These are phyloP conservation scores for Collybiopsis luxurians DNA, from an alignment of 768 basidiomycete genomes.

Conservation along the genomic window DNA sequence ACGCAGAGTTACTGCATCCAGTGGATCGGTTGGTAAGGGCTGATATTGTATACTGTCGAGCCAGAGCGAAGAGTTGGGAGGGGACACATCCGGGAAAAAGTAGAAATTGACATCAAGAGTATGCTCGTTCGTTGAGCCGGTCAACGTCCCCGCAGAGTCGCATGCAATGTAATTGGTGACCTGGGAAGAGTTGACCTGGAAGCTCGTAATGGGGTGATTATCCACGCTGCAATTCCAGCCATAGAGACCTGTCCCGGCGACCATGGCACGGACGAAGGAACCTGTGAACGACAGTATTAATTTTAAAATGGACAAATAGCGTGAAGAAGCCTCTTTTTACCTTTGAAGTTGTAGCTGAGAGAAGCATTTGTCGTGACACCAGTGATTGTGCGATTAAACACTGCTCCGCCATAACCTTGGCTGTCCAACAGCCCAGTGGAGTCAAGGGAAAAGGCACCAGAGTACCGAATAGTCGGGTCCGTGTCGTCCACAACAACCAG, in stretches of 20 bases:
- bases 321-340: neutral
- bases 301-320: too few species aligned
- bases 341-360: neutral
- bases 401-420: neutral
- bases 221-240: neutral
- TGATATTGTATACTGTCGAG: neutral
- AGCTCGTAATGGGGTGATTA: neutral
- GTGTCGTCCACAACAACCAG: constrained; percentile 7
- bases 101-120: neutral
- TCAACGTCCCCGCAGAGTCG: neutral
- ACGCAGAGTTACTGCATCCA: neutral
- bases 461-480: constrained; percentile 1
- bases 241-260: neutral
- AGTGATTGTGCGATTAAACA: neutral
- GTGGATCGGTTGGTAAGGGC: neutral
- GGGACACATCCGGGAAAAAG: neutral
- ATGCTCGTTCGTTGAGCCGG: neutral
- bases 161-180: neutral
- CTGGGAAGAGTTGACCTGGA: neutral
- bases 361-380: neutral
- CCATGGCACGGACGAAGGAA: neutral
- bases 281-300: neutral
- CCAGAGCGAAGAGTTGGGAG: neutral
- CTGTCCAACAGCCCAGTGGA: neutral
- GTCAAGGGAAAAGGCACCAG: constrained; percentile 1